These are phyloP conservation scores for Globisporangium rhizosaccharum DNA, from an alignment of 352 stramenopile species.

Conservation along the genomic window DNA sequence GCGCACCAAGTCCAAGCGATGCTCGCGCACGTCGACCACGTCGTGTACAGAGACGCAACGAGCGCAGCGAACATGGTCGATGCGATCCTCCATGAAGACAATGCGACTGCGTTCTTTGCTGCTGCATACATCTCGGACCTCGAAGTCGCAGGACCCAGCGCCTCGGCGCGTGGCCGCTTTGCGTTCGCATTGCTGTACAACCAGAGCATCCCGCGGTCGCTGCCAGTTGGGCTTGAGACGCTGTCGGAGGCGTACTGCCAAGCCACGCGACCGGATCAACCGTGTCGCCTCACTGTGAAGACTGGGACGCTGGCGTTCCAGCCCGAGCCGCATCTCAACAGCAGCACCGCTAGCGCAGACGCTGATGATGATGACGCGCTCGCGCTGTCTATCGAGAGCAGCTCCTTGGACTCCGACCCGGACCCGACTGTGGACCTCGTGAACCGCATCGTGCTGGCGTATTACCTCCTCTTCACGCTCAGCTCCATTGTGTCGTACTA, in stretches of 20 bases:
- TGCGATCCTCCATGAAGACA: slow-evolving; percentile 28
- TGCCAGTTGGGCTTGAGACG: slow-evolving; percentile 57
- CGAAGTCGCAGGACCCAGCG: slow-evolving; percentile 8
- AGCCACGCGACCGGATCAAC: neutral
- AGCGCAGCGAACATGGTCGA: slow-evolving; percentile 30
- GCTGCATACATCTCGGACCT: slow-evolving; percentile 39
- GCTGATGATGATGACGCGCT: neutral
- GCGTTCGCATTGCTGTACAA: slow-evolving; percentile 68
- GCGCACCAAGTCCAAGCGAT: slow-evolving; percentile 28
- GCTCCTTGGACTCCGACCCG: too few species aligned
- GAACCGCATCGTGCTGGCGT: slow-evolving; percentile 90
- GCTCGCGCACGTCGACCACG: slow-evolving; percentile 24
- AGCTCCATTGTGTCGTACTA: slow-evolving; percentile 68
- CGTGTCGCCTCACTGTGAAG: slow-evolving; percentile 44
- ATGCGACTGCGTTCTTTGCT: slow-evolving; percentile 43
- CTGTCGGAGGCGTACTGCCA: slow-evolving; percentile 58
- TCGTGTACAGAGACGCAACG: slow-evolving; percentile 15
- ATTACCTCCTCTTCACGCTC: slow-evolving; percentile 68
- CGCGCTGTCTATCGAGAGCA: neutral
- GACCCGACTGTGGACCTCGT: slow-evolving; percentile 12
- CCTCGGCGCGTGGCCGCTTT: slow-evolving; percentile 3
- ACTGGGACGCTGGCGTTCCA: slow-evolving; percentile 36
- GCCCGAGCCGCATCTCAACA: neutral
- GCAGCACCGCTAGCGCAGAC: neutral
- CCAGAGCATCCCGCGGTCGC: slow-evolving; percentile 43